Percentiles rank a stretch among this genome's conserved stretches.
Conservation (phyloP, 2,329 filamentous ascomycete species). For the Cladorrhinum sp. region DNA sequence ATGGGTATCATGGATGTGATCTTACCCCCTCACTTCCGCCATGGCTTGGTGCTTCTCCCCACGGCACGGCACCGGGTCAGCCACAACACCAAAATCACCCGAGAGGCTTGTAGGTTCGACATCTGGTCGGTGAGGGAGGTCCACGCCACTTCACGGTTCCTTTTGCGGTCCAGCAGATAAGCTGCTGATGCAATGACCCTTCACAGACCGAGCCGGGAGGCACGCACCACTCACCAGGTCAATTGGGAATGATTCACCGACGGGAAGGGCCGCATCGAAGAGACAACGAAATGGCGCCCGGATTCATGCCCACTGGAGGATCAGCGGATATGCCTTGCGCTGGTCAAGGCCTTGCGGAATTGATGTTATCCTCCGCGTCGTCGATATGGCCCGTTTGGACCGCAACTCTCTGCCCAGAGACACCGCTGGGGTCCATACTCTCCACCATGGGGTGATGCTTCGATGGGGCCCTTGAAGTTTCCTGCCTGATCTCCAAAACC, state of each 20-base stretch:
- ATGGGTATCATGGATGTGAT: background rate
- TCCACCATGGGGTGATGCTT: slow-evolving; percentile 8
- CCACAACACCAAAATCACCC: slow-evolving; percentile 6
- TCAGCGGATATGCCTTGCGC: slow-evolving; percentile 4
- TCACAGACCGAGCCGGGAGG: background rate
- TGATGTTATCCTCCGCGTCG: background rate
- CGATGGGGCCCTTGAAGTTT: background rate
- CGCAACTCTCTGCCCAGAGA: slow-evolving; percentile 6
- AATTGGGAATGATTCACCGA: background rate
- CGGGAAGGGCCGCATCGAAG: slow-evolving; percentile 7
- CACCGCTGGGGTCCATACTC: slow-evolving; percentile 3
- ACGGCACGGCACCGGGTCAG: slow-evolving; percentile 5
- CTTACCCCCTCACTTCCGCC: background rate
- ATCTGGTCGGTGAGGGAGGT: background rate
- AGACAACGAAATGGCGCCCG: background rate
- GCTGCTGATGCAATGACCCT: background rate
- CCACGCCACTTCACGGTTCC: slow-evolving; percentile 11
- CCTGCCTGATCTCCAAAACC: background rate
- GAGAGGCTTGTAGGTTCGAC: slow-evolving; percentile 7
- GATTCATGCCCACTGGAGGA: background rate
- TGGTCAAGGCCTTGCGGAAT: slow-evolving; percentile 1
- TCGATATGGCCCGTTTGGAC: background rate
- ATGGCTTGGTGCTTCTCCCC: background rate
- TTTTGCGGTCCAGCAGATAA: slow-evolving; percentile 12
- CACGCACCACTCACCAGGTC: background rate